These are phyloP conservation scores for Diaporthe destruens DNA, from an alignment of 2,329 filamentous ascomycete species.

Conservation along the genomic window DNA sequence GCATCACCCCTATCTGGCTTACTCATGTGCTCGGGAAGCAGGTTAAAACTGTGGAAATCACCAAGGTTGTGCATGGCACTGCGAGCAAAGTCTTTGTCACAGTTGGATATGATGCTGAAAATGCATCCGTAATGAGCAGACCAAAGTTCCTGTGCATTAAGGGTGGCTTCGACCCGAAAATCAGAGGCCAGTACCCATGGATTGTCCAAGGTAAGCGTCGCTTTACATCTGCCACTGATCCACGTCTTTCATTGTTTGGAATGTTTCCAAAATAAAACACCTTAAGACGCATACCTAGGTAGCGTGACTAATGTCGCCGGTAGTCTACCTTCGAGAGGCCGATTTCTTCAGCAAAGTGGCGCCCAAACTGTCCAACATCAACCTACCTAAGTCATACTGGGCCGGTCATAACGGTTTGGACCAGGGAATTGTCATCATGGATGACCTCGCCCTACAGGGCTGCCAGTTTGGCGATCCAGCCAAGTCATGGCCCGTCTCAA, in stretches of 20 bases:
- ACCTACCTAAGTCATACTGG: constrained; percentile 21
- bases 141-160: constrained; percentile 41
- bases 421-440: constrained; percentile 29
- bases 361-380: constrained; percentile 26
- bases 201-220: background rate
- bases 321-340: constrained; percentile 26
- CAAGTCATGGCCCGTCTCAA: constrained; percentile 49
- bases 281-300: no score
- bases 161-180: constrained; percentile 30
- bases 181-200: constrained; percentile 23
- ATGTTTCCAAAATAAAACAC: no score
- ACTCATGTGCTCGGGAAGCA: constrained; percentile 47
- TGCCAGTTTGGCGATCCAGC: constrained; percentile 50
- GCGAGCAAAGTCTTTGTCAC: constrained; percentile 49
- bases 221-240: no score
- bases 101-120: constrained; percentile 48
- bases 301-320: no score
- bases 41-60: constrained; percentile 45
- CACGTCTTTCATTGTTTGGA: no score
- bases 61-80: constrained; percentile 46
- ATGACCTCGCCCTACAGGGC: constrained; percentile 19
- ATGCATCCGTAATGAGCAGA: constrained; percentile 36
- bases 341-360: constrained; percentile 30
- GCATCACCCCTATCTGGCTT: constrained; percentile 48
- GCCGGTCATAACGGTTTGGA: constrained; percentile 17